Evolutionary conservation across 768 basidiomycete species (phyloP), one percentile per base, ranked within the genome.

Genomic region (Lactarius sp.): DNA sequence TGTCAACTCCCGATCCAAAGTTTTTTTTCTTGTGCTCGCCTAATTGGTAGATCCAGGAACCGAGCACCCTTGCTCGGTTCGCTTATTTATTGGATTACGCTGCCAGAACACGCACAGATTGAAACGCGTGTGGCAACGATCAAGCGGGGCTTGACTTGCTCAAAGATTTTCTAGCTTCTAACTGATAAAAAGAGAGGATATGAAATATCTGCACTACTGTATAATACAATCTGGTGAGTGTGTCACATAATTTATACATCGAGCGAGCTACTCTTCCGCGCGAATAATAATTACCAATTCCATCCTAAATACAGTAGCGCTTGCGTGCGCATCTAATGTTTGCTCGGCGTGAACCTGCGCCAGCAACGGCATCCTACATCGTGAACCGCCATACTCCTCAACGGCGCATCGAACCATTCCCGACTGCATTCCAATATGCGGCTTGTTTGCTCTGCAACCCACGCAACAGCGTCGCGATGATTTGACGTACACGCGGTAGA

Each of bases 391-490:
- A 60, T 31, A 27, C 16, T 22, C n/a, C 59, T 58, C 34, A 57
- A 49, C 51, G 61, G 12, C 41, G 59, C 16, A 53, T 56, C 16
- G 47, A n/a, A 20, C 10, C 12, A 42, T 51, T 61, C 58, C 65
- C 65, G 6, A 68, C 58, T 8, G 74, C 70, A 10, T 66, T 62
- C 71, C 74, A 71, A 56, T 76, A 80, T n/a, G 76, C 74, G 20
- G 70, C 70, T 66, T 80, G 80, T 65, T 79, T 80, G 60, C 71
- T 70, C 64, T 74, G 75, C 31, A 80, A 70, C 18, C 78, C 78
- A 18, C 71, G 72, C n/a, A 81, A 73, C 52, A 81, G 72, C n/a
- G 74, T 67, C 52, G 69, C 70, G 34, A 80, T 65, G 33, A 76
- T 69, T 10, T 70, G 70, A 22, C 77, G 76, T 41, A 80, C 71